A percentile compares a stretch with the other conserved stretches of the same genome.
These are phyloP conservation scores for Talaromyces funiculosus DNA, from an alignment of 2,329 filamentous ascomycete species.

Conservation along the genomic window DNA sequence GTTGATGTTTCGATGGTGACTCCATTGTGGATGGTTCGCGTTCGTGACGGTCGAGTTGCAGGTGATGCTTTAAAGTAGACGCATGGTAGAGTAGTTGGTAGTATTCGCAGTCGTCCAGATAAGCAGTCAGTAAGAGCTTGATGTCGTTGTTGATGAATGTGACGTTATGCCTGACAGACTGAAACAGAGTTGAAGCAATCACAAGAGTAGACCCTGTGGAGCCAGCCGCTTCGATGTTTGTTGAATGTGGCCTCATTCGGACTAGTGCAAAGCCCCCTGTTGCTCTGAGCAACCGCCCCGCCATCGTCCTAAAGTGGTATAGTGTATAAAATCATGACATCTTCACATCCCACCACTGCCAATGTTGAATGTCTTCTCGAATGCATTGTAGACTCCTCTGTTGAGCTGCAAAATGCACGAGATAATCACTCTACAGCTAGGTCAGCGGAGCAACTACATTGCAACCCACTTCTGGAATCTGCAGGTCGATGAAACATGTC, in stretches of 20 bases:
- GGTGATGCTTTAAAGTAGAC: neutral
- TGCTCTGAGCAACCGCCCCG: slow-evolving; percentile 14
- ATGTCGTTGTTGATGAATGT: neutral
- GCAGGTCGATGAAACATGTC: slow-evolving; percentile 53
- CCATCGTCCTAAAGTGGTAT: neutral
- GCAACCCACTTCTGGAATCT: slow-evolving; percentile 98
- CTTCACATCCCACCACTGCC: neutral
- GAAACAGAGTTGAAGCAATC: neutral
- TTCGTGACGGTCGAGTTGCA: neutral
- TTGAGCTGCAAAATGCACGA: slow-evolving; percentile 66
- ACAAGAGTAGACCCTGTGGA: slow-evolving; percentile 2
- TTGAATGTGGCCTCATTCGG: neutral
- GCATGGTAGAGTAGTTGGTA: slow-evolving; percentile 3
- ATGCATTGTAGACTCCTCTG: neutral
- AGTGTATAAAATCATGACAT: slow-evolving; percentile 6
- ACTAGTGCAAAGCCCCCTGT: slow-evolving; percentile 8
- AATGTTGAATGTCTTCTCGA: neutral
- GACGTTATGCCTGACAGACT: slow-evolving; percentile 1
- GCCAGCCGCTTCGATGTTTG: slow-evolving; percentile 11
- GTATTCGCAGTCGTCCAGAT: neutral
- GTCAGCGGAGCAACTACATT: slow-evolving; percentile 85
- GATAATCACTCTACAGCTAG: slow-evolving; percentile 88
- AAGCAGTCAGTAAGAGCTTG: neutral
- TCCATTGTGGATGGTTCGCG: slow-evolving; percentile 25
- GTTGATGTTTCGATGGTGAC: slow-evolving; percentile 26